Evolutionary conservation across 768 basidiomycete genomes (phyloP), one percentile per base, ranked within the genome.

Genomic region (Mycena maculata): DNA sequence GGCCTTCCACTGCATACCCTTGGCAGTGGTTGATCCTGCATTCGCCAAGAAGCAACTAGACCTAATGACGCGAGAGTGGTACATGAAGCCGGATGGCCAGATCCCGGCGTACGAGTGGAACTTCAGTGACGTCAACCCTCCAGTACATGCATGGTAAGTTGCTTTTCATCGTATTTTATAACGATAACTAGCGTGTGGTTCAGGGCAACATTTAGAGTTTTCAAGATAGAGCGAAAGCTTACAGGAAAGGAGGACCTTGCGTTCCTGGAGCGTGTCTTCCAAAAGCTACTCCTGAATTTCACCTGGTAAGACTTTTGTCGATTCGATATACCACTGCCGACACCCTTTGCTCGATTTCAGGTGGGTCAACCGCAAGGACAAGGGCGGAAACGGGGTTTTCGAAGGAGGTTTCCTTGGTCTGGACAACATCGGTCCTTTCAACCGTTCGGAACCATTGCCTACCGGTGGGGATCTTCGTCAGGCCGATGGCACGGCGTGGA

Each of bases 71-170:
- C 86, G 98, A 61, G 98, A 99, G 80, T 99, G 98, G 98, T 99
- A 99, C 81, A 94, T 95, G 93, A 98, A 98, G 77, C 98, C 98
- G 1, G 97, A 99, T 76, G 98, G 98, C 38, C 96, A 98, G 74
- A 92, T 99, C 63, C 98, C 98, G 4, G 98, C 98, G 0, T 99
- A 99, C 77, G 98, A 99, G 78, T 99, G 98, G 98, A 99, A 99
- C 76, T 99, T 98, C 74, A 88, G 91, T 54, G 98, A 99, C 76
- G 98, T 99, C 69, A 99, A 99, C 77, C 98, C 98, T 11, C 98
- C 98, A 15, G 98, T 99, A 4, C 98, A 99, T 79, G 98, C 98
- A 11, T 99, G 98, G 95, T 91, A 72, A 59, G 83, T 50, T 31
- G 30, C 54, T 36, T 22, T 28, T 61, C 23, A 1, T 23, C 27